Evolutionary conservation across 169 alveolate species (phyloP).

Genomic region (Plasmodium ovale): DNA sequence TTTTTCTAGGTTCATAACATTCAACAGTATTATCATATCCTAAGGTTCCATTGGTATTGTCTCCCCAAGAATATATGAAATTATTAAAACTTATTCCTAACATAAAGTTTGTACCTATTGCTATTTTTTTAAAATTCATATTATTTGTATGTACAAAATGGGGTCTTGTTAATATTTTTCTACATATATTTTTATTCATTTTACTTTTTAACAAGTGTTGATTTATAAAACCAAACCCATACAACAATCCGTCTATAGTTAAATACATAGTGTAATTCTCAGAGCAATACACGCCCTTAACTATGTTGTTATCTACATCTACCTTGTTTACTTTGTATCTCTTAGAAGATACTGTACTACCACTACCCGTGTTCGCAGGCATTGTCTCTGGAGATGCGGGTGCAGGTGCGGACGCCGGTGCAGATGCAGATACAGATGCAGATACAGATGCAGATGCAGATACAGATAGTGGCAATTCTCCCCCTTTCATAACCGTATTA

Average conservation of each 20-base stretch:
- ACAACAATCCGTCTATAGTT: constrained; percentile 47
- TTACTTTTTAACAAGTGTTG: constrained; percentile 34
- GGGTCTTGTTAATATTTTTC: constrained; percentile 27
- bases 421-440: too few species aligned
- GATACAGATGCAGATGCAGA: too few species aligned
- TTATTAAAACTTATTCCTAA: constrained; percentile 39
- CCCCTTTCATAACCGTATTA: background rate
- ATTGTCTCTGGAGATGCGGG: background rate
- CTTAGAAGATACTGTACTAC: background rate
- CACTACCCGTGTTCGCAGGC: background rate
- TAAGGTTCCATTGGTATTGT: constrained; percentile 14
- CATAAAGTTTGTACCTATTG: constrained; percentile 40
- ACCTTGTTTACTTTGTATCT: constrained; percentile 37
- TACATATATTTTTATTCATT: constrained; percentile 11
- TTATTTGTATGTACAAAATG: constrained; percentile 55
- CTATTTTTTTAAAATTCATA: constrained; percentile 61
- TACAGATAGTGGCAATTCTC: background rate
- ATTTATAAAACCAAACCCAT: constrained; percentile 65
- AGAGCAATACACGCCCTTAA: constrained; percentile 31
- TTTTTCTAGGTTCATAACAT: constrained; percentile 23
- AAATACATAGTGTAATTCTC: constrained; percentile 43
- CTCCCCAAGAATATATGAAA: constrained; percentile 62
- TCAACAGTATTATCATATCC: constrained; percentile 35
- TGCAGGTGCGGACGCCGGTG: too few species aligned
- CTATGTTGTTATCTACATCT: constrained; percentile 37